These are phyloP conservation scores for Rhodocollybia butyracea DNA, from an alignment of 768 basidiomycete species.

Conservation along the genomic window DNA sequence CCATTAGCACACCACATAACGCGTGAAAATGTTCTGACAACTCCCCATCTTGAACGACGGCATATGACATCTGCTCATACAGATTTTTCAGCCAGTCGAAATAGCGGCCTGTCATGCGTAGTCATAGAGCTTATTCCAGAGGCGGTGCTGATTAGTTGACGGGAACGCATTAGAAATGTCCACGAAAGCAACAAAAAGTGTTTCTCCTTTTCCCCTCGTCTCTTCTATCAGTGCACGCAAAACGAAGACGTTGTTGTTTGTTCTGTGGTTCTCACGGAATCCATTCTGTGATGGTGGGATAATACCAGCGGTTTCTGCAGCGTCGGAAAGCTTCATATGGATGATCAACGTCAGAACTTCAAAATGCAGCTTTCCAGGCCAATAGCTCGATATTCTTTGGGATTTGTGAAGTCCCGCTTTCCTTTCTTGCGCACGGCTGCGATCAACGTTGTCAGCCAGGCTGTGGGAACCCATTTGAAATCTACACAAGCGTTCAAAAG, in stretches of 20 bases:
- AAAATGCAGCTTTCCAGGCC: too few species aligned
- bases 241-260: slow-evolving; percentile 24
- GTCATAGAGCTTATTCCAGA: too few species aligned
- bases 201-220: slow-evolving; percentile 4
- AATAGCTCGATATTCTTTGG: too few species aligned
- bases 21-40: slow-evolving; percentile 9
- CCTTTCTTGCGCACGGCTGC: too few species aligned
- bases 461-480: too few species aligned
- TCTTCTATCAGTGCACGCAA: slow-evolving; percentile 18
- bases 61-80: slow-evolving; percentile 3
- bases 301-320: slow-evolving; percentile 10
- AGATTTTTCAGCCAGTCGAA: slow-evolving; percentile 10
- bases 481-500: too few species aligned
- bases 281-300: slow-evolving; percentile 29
- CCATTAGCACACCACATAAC: slow-evolving; percentile 7
- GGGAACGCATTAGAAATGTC: slow-evolving; percentile 34
- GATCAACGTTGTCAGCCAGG: too few species aligned
- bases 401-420: too few species aligned
- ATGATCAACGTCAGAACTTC: too few species aligned
- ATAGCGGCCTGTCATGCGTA: too few species aligned
- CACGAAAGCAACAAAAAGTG: slow-evolving; percentile 18
- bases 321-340: background rate
- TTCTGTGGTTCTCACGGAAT: slow-evolving; percentile 21
- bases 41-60: background rate
- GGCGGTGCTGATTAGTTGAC: too few species aligned